These are phyloP conservation scores for Pholiota adiposa DNA, from an alignment of 1,284 basidiomycete species.

Conservation along the genomic window DNA sequence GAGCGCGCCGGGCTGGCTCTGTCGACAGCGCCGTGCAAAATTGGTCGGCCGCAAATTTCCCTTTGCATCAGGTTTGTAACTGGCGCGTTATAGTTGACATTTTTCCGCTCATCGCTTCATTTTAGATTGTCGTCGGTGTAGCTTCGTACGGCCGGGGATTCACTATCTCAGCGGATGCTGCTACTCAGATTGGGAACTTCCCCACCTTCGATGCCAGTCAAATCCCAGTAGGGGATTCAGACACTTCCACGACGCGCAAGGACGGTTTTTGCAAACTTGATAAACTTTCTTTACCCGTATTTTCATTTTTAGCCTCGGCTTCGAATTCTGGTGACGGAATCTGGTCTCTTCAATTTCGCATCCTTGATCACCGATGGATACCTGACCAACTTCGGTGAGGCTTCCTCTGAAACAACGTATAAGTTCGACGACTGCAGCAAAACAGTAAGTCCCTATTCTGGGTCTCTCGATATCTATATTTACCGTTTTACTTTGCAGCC, in stretches of 20 bases:
- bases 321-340: too few species aligned
- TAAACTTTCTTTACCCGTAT: not conserved
- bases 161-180: constrained; percentile 39
- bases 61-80: constrained; percentile 31
- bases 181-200: constrained; percentile 42
- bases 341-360: constrained; percentile 54
- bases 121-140: constrained; percentile 82
- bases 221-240: constrained; percentile 24
- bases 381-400: constrained; percentile 46
- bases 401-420: constrained; percentile 43
- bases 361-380: constrained; percentile 49
- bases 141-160: constrained; percentile 75
- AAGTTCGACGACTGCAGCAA: constrained; percentile 59
- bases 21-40: constrained; percentile 60
- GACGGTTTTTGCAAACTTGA: not conserved
- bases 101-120: not conserved
- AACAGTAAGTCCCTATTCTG: constrained; percentile 45
- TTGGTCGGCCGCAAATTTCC: constrained; percentile 72
- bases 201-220: constrained; percentile 46
- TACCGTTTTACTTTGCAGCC: constrained; percentile 42
- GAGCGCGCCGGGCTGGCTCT: constrained; percentile 63
- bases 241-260: constrained; percentile 14
- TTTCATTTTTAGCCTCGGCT: not conserved
- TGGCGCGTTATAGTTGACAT: not conserved
- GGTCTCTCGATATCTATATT: not conserved